These are phyloP conservation scores for Zizania palustris DNA, from an alignment of 202 grass and related monocot species.

Conservation along the genomic window DNA sequence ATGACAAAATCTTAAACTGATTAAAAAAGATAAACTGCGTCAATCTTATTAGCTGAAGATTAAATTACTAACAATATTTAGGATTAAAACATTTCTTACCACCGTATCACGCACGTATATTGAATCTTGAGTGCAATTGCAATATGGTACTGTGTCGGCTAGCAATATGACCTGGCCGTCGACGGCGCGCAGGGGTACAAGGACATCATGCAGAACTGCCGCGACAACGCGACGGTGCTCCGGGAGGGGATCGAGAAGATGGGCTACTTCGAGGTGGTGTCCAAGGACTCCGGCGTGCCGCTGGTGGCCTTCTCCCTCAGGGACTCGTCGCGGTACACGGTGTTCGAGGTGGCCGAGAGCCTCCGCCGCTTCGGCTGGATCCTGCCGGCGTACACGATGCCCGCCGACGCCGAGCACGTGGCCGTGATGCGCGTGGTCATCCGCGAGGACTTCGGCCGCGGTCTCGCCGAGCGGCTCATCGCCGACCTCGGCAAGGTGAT, in stretches of 20 bases:
- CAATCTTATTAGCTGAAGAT: too few species aligned
- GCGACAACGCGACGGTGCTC: constrained; percentile 63
- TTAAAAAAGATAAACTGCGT: too few species aligned
- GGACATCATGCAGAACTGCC: constrained; percentile 67
- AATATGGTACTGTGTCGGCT: too few species aligned
- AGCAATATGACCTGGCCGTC: neutral
- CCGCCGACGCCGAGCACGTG: constrained; percentile 62
- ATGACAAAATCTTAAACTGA: too few species aligned
- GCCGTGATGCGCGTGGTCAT: constrained; percentile 72
- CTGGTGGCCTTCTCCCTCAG: constrained; percentile 74
- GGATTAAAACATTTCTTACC: too few species aligned
- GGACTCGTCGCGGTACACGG: constrained; percentile 58
- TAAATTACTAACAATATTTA: neutral
- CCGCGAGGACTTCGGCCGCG: constrained; percentile 78
- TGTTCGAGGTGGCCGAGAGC: constrained; percentile 76
- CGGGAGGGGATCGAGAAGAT: constrained; percentile 61
- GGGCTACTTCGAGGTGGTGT: constrained; percentile 68
- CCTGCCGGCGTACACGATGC: constrained; percentile 82
- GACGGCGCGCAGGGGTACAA: neutral
- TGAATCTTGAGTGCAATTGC: too few species aligned
- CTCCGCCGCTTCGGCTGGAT: constrained; percentile 84
- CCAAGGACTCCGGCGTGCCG: constrained; percentile 73
- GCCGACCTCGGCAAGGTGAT: constrained; percentile 56
- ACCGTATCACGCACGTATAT: too few species aligned
- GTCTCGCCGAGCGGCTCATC: constrained; percentile 74